Evolutionary conservation across 2,329 filamentous ascomycete genomes (phyloP).

Genomic region (Elsinoe necatrix): DNA sequence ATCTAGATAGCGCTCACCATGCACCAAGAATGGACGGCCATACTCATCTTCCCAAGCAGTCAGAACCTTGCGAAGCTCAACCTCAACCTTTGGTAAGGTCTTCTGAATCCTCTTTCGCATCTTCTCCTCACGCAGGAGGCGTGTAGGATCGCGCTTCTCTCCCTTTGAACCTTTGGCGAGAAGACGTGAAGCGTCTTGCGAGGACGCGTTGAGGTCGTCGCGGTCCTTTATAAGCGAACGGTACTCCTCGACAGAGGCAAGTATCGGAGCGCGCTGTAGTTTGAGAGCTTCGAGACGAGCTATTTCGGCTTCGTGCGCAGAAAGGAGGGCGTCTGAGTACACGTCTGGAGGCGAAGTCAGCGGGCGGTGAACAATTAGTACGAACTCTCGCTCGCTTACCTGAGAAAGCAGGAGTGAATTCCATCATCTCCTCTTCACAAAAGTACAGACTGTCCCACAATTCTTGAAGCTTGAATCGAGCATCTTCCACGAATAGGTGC

Average conservation of each 20-base stretch:
- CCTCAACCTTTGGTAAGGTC: conserved; percentile 83
- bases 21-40: conserved; percentile 83
- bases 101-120: conserved; percentile 97
- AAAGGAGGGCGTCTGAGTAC: conserved; percentile 88
- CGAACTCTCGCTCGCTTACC: conserved; percentile 24
- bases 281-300: conserved; percentile 67
- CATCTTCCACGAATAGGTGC: conserved; percentile 92
- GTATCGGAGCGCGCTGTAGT: conserved; percentile 77
- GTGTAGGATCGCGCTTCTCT: conserved; percentile 87
- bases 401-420: conserved; percentile 93
- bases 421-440: conserved; percentile 96
- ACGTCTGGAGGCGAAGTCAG: conserved; percentile 50
- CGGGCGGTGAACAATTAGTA: not conserved
- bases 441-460: conserved; percentile 93
- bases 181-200: conserved; percentile 86
- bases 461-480: conserved; percentile 80
- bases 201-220: conserved; percentile 78
- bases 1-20: conserved; percentile 85
- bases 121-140: conserved; percentile 91
- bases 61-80: conserved; percentile 72
- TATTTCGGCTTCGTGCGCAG: conserved; percentile 91
- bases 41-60: conserved; percentile 91
- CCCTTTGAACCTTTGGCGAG: conserved; percentile 89
- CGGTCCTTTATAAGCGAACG: conserved; percentile 74
- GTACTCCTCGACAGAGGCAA: conserved; percentile 77